Percentiles rank a stretch among this genome's conserved stretches.
Evolutionary conservation across 768 basidiomycete species (phyloP).

Genomic region (Cystofilobasidium ferigula): DNA sequence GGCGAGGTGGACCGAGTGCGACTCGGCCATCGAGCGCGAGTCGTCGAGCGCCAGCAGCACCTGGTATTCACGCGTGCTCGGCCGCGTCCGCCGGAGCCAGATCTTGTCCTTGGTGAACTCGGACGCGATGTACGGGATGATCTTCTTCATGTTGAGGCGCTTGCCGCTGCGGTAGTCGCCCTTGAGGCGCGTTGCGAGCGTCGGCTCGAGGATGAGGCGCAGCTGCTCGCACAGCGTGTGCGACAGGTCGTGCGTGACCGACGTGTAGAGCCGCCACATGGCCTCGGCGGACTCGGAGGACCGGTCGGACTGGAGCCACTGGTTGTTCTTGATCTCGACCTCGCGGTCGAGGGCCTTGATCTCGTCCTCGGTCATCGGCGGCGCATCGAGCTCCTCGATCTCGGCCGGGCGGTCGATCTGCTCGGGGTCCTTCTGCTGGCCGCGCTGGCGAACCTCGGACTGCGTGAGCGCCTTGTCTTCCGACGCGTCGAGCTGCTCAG

Average conservation of each 20-base stretch:
- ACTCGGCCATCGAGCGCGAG: conserved; percentile 91
- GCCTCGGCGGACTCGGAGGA: conserved; percentile 51
- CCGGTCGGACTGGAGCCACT: conserved; percentile 55
- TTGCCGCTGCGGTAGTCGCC: conserved; percentile 98
- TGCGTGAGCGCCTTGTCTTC: conserved; percentile 40
- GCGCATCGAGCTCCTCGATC: conserved; percentile 45
- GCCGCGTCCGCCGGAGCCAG: conserved; percentile 88
- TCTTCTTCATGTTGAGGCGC: conserved; percentile 95
- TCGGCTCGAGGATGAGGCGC: conserved; percentile 89
- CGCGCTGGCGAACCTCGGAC: conserved; percentile 32
- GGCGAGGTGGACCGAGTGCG: conserved; percentile 80
- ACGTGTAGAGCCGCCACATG: conserved; percentile 86
- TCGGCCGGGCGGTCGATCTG: conserved; percentile 20
- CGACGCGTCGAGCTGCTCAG: conserved; percentile 26
- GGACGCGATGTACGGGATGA: conserved; percentile 93
- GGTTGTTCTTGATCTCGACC: conserved; percentile 48
- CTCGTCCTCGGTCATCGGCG: conserved; percentile 35
- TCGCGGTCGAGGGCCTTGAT: conserved; percentile 35
- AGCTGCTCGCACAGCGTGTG: conserved; percentile 90
- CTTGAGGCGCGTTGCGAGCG: conserved; percentile 79
- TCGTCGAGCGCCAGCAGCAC: conserved; percentile 89
- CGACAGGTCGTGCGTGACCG: conserved; percentile 79
- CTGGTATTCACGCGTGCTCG: conserved; percentile 90
- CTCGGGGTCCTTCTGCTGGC: conserved; percentile 24
- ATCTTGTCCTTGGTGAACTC: conserved; percentile 99